phyloP scores from a whole-genome alignment of 2,329 filamentous ascomycete genomes.

The Botrytis byssoidea region DNA sequence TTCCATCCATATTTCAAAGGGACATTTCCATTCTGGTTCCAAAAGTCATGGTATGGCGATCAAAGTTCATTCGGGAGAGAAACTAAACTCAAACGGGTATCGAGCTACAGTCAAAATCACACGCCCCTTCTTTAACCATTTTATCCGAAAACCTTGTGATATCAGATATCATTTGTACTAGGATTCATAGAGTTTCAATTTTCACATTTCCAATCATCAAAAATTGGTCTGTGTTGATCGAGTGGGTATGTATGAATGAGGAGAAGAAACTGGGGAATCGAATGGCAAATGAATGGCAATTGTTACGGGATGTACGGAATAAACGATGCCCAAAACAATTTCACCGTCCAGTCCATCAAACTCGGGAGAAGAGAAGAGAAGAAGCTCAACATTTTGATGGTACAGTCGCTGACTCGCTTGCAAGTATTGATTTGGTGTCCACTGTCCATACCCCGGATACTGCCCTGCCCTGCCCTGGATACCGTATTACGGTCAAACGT shows the following conservation, averaged over 20 bases:
- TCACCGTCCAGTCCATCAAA: not conserved
- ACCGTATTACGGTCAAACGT: not conserved
- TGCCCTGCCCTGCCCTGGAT: not conserved
- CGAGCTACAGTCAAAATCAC: not conserved
- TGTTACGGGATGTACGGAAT: not conserved
- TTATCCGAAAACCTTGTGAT: not conserved
- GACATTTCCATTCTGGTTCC: not conserved
- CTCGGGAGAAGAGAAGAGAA: not conserved
- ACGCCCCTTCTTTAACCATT: not conserved
- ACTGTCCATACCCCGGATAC: not conserved
- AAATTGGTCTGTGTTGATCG: not conserved
- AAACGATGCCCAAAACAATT: not conserved
- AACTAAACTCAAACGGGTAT: not conserved
- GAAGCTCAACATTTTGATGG: not conserved
- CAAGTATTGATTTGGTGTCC: not conserved
- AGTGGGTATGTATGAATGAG: not conserved
- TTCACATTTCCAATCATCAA: not conserved
- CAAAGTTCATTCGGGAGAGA: not conserved
- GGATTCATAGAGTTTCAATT: not conserved
- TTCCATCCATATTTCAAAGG: not conserved
- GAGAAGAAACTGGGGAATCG: slow-evolving; percentile 7
- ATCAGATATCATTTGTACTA: not conserved
- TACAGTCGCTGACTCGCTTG: not conserved
- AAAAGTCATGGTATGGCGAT: not conserved
- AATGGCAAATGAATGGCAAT: not conserved